phyloP scores from a whole-genome alignment of 1,284 basidiomycete species.

The Mycosarcoma mackinlayi region DNA sequence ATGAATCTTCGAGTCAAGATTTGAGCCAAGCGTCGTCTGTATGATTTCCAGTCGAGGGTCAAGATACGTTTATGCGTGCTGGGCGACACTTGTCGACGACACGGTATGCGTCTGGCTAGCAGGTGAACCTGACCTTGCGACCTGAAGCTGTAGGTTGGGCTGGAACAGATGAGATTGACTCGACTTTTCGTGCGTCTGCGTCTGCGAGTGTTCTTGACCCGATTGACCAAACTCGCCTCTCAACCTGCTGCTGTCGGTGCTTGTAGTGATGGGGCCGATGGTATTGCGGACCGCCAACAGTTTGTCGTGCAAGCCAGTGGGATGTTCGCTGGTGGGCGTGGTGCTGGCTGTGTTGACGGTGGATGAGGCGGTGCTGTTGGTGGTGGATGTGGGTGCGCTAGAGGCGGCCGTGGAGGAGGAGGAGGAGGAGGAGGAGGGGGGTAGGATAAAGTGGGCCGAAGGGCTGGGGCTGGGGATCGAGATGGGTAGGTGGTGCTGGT shows the following conservation, averaged over 20 bases:
- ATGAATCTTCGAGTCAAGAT: no score
- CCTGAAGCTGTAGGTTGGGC: no score
- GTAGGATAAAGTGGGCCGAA: no score
- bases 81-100: neutral
- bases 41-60: no score
- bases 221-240: no score
- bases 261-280: neutral
- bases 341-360: slow-evolving; percentile 21
- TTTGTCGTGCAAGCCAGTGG: slow-evolving; percentile 8
- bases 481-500: neutral
- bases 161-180: no score
- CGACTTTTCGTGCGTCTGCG: neutral
- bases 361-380: slow-evolving; percentile 9
- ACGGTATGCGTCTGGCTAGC: neutral
- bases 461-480: no score
- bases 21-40: no score
- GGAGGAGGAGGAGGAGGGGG: slow-evolving; percentile 1
- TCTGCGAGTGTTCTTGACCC: neutral
- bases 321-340: slow-evolving; percentile 28
- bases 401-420: neutral
- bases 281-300: neutral
- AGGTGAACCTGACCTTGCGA: neutral
- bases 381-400: neutral
- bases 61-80: neutral
- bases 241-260: no score